Evolutionary conservation across 495 filamentous ascomycete species (phyloP), one percentile per base, ranked within the genome.

Genomic region (Lasiosphaeria hispida): DNA sequence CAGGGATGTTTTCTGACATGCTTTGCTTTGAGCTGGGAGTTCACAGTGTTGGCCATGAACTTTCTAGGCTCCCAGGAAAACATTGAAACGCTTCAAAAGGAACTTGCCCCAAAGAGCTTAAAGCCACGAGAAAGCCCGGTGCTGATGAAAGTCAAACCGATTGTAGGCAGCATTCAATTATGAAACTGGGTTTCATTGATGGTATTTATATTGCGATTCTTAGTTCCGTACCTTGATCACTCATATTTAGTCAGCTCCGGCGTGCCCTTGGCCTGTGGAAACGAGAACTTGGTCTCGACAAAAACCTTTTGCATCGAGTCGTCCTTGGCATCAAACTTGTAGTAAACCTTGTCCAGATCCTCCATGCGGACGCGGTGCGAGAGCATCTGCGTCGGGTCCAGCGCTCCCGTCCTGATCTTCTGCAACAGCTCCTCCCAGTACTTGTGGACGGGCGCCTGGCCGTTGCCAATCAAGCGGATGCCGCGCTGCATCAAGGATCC

Each of bases 401-500:
- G 85, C 55, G 87, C 77, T n/a, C 84, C 83, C 3, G 70, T 70
- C 65, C 84, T 78, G 53, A 96, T 87, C 79, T 83, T 84, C 48
- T 80, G 68, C 52, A 93, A 77, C 19, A 95, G 72, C 1, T 89
- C 76, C 18, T 88, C 75, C 91, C 89, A 96, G 73, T 96, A 94
- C 53, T 83, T 82, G 42, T 92, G 89, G 5, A 95, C 90, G 0
- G 89, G 90, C 0, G 89, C 87, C 68, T 96, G 91, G 3, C 92
- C 90, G 65, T 90, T 90, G 43, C 92, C 89, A 57, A 89, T 87
- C 13, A 96, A 78, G 1, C 85, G 83, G 60, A 96, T 85, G 30
- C 92, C 91, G 45, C 87, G 85, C 71, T 96, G 85, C 92, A 96
- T 96, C 15, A 96, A 64, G 1, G 89, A 81, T 33, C 92, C 89